Conservation (phyloP, 1,284 basidiomycete species). For the Moniliella sp. region DNA sequence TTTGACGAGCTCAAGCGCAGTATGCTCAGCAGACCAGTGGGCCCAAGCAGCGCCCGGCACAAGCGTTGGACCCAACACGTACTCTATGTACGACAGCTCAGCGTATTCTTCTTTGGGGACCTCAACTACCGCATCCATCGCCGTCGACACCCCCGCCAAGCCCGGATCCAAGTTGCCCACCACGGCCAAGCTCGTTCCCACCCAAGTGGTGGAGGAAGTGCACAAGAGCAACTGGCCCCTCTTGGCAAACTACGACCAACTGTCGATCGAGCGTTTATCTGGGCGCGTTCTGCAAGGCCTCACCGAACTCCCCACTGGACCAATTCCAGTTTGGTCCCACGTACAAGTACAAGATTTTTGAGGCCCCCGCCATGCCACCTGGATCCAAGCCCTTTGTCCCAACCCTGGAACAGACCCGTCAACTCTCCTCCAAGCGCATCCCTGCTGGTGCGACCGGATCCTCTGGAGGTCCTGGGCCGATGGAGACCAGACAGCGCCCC, state of each 20-base stretch:
- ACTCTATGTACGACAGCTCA: constrained; percentile 28
- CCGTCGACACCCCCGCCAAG: constrained; percentile 9
- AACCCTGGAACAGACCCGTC: no score
- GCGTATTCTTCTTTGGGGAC: constrained; percentile 33
- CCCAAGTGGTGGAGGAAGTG: constrained; percentile 6
- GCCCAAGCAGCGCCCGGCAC: constrained; percentile 4
- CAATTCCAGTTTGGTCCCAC: constrained; percentile 17
- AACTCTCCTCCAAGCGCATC: no score
- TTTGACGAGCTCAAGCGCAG: constrained; percentile 27
- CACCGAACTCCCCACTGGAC: constrained; percentile 6
- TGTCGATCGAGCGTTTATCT: constrained; percentile 8
- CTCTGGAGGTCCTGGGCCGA: constrained; percentile 43
- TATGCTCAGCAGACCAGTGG: constrained; percentile 39
- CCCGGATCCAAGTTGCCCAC: constrained; percentile 1
- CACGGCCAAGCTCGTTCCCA: constrained; percentile 1
- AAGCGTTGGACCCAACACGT: constrained; percentile 17
- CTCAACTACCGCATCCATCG: constrained; percentile 33
- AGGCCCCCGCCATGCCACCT: no score
- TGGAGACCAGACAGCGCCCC: constrained; percentile 40
- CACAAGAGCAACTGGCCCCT: constrained; percentile 12
- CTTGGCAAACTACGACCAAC: constrained; percentile 23
- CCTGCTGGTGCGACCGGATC: constrained; percentile 85
- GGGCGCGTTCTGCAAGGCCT: constrained; percentile 21
- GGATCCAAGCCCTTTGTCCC: no score
- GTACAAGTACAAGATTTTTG: constrained; percentile 25